phyloP scores from a whole-genome alignment of 1,284 basidiomycete genomes.

The Xanthoconium separans region DNA sequence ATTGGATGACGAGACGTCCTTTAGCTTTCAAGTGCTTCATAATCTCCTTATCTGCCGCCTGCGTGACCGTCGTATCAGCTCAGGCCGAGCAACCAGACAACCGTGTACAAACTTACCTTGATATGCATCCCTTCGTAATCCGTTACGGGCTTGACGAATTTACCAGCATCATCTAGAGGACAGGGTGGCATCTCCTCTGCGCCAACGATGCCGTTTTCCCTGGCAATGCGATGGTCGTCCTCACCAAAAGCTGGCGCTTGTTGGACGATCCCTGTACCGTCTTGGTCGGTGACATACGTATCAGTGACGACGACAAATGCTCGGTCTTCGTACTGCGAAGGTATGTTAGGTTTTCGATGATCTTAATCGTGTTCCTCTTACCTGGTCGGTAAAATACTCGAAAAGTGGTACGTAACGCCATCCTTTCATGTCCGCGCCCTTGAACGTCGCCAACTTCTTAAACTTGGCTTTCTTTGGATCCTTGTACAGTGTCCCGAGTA shows the following conservation, averaged over 20 bases:
- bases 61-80: constrained; percentile 2
- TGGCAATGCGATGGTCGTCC: constrained; percentile 94
- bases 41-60: constrained; percentile 94
- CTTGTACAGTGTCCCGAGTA: constrained; percentile 92
- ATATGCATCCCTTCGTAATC: constrained; percentile 92
- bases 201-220: constrained; percentile 79
- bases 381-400: constrained; percentile 94
- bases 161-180: constrained; percentile 89
- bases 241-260: constrained; percentile 99
- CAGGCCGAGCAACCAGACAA: neutral
- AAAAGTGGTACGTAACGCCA: constrained; percentile 97
- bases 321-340: constrained; percentile 77
- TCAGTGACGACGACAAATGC: constrained; percentile 92
- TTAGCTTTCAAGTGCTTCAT: constrained; percentile 90
- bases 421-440: constrained; percentile 91
- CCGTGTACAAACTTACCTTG: constrained; percentile 58
- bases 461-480: constrained; percentile 97
- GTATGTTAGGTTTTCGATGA: neutral
- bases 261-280: constrained; percentile 98
- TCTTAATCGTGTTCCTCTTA: constrained; percentile 29
- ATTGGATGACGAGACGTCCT: constrained; percentile 87
- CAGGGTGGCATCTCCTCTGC: constrained; percentile 94
- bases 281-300: constrained; percentile 90
- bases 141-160: constrained; percentile 86
- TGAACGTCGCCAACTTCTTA: constrained; percentile 87